Percentiles rank a stretch among this genome's conserved stretches.
Evolutionary conservation across 148 eudicot genomes (phyloP).

Genomic region (Vaccinium macrocarpon): DNA sequence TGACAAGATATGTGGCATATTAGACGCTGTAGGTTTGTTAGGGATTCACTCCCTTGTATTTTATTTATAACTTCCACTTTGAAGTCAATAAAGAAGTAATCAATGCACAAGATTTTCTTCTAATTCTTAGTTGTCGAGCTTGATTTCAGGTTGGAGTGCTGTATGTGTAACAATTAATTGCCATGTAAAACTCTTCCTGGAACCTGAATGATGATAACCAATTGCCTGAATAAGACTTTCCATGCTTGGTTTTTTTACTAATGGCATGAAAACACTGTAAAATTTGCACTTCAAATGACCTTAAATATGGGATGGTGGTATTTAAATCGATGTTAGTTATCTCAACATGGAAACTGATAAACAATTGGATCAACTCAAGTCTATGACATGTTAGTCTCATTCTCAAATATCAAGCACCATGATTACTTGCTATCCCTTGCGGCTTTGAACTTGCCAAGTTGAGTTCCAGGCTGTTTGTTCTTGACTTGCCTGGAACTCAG

Average conservation of each 20-base stretch:
- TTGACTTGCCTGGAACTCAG: background rate
- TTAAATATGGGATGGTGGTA: background rate
- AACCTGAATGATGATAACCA: slow-evolving; percentile 3
- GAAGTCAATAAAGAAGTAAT: background rate
- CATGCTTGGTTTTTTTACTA: background rate
- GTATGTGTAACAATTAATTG: background rate
- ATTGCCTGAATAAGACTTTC: background rate
- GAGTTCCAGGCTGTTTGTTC: background rate
- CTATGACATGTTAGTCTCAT: background rate
- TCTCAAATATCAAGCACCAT: background rate
- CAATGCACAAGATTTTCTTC: background rate
- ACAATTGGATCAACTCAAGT: background rate
- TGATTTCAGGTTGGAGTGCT: background rate
- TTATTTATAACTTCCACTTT: background rate
- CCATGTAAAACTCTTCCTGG: background rate
- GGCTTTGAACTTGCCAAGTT: background rate
- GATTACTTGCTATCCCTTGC: background rate
- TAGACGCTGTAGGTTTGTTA: background rate
- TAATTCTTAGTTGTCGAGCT: background rate
- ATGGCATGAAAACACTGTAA: background rate
- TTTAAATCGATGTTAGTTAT: background rate
- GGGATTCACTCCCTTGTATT: background rate
- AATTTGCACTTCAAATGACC: background rate
- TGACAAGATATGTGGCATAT: background rate
- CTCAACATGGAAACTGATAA: background rate